Evolutionary conservation across 2,329 filamentous ascomycete genomes (phyloP), one percentile per base, ranked within the genome.

Genomic region (Cytospora mali): DNA sequence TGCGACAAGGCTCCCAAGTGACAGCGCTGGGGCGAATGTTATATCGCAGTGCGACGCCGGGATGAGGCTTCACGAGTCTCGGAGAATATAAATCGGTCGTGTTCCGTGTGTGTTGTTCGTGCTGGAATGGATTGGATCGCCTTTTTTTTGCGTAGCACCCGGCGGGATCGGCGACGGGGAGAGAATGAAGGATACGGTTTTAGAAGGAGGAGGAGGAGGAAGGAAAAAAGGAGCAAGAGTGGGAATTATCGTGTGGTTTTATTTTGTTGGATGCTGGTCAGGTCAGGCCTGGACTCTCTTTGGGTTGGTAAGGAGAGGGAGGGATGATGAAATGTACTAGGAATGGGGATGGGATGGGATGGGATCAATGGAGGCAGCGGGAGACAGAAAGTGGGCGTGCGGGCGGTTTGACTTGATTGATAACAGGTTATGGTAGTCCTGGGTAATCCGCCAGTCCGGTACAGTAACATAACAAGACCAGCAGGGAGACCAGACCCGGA

Each of bases 1-100:
- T 51, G 59, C 55, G 59, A 59, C 59, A 52, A 61, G 54, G 35
- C 58, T 57, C 29, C 50, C 35, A 54, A 46, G 39, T 23, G 33
- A 50, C n/a, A 54, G 42, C 50, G 57, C 50, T 33, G 50, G n/a
- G 42, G 50, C 48, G 25, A n/a, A 14, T 48, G 25, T 46, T 42
- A 18, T 29, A 39, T 49, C 29, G 29, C 23, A 21, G 48, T 58
- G 49, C 51, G 28, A 33, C 29, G 51, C 51, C 35, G 51, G 18
- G n/a, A 21, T 33, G 31, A 23, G n/a, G n/a, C n/a, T 46, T 46
- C 42, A 46, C 42, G 42, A 46, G 42, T 11, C 31, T 46, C 42
- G 42, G 42, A 23, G 42, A 46, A 46, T 46, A 46, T 18, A 21
- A 13, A 46, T 46, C n/a, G 42, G 42, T 46, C 42, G 42, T 46